phyloP scores from a whole-genome alignment of 306 rosid species.

The Dicorynia guianensis region DNA sequence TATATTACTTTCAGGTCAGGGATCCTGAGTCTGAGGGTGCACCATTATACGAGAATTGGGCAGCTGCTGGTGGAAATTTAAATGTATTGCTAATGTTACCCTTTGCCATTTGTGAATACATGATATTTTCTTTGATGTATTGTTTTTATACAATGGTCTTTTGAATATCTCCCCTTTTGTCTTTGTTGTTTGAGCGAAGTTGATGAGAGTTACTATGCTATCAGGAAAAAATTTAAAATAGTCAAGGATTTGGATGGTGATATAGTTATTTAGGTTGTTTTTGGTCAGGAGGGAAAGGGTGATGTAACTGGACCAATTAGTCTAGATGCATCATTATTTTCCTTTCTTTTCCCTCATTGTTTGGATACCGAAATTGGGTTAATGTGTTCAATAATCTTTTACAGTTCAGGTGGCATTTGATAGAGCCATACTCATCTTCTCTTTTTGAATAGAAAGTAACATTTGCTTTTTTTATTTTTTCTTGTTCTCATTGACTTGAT shows the following conservation, averaged over 20 bases:
- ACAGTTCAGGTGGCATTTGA: no score
- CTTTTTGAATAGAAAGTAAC: no score
- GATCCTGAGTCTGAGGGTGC: constrained; percentile 78
- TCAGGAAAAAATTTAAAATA: background rate
- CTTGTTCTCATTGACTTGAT: no score
- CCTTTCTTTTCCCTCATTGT: no score
- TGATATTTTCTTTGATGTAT: background rate
- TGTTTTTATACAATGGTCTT: background rate
- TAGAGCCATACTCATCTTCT: no score
- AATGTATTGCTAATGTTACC: constrained; percentile 54
- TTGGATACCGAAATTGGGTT: no score
- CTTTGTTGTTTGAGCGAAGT: background rate
- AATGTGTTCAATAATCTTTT: no score
- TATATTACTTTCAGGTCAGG: constrained; percentile 67
- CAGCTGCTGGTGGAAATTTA: constrained; percentile 42
- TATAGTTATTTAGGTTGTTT: no score
- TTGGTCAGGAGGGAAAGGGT: no score
- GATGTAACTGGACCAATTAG: no score
- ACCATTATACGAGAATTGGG: constrained; percentile 68
- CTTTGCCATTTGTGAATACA: background rate
- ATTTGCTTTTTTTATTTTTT: no score
- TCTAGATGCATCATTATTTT: no score
- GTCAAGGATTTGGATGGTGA: background rate
- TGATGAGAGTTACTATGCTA: background rate
- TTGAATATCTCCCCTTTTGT: background rate